A percentile compares a stretch with the other conserved stretches of the same genome.
Evolutionary conservation across 2,329 filamentous ascomycete species (phyloP).

Genomic region (Chaetothyriales sp.): DNA sequence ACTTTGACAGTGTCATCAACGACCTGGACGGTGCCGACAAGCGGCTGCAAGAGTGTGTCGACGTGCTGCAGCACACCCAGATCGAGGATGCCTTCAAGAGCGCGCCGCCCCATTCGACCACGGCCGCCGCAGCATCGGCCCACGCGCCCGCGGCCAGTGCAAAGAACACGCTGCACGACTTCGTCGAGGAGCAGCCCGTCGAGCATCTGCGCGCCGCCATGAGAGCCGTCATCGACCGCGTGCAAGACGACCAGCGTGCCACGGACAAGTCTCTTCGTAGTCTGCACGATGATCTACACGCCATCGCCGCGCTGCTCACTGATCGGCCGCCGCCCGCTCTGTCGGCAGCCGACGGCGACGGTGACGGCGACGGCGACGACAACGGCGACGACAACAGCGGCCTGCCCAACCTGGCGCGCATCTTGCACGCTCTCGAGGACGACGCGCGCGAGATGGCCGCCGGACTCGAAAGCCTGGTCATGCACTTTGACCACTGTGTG

Average conservation of each 20-base stretch:
- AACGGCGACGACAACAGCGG: conserved; percentile 24
- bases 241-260: conserved; percentile 46
- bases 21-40: conserved; percentile 47
- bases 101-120: conserved; percentile 7
- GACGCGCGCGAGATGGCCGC: conserved; percentile 74
- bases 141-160: conserved; percentile 12
- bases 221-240: conserved; percentile 47
- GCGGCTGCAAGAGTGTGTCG: conserved; percentile 42
- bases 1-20: conserved; percentile 38
- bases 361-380: conserved; percentile 25
- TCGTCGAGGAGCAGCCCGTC: conserved; percentile 51
- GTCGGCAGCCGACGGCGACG: conserved; percentile 23
- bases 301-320: conserved; percentile 45
- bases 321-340: conserved; percentile 8
- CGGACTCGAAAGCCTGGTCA: conserved; percentile 64
- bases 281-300: conserved; percentile 61
- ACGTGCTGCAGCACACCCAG: conserved; percentile 41
- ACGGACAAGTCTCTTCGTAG: conserved; percentile 42
- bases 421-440: conserved; percentile 51
- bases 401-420: conserved; percentile 34
- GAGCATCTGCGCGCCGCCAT: conserved; percentile 44
- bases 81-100: conserved; percentile 45
- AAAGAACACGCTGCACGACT: conserved; percentile 49
- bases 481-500: conserved; percentile 86
- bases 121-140: too few relatives aligned